These are phyloP conservation scores for Xylaria sp. DNA, from an alignment of 2,329 filamentous ascomycete genomes.

Conservation along the genomic window DNA sequence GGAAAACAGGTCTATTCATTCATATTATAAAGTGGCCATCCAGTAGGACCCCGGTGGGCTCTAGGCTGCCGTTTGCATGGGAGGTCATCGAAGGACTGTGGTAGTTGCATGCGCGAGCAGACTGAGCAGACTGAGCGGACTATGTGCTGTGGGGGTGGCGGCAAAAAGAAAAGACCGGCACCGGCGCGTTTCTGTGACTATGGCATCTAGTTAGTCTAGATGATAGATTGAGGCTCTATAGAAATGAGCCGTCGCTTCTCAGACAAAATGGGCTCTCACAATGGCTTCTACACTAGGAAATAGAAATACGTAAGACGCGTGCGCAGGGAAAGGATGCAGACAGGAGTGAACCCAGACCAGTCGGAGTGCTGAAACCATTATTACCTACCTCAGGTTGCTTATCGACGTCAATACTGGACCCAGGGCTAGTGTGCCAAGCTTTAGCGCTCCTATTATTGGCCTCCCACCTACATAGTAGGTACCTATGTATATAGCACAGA, in stretches of 20 bases:
- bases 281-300: neutral
- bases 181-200: constrained; percentile 6
- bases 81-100: constrained; percentile 44
- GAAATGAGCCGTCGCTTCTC: neutral
- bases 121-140: no score
- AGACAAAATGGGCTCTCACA: neutral
- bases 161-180: neutral
- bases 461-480: no score
- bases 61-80: constrained; percentile 43
- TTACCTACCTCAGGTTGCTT: neutral
- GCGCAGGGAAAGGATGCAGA: neutral
- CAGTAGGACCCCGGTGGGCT: constrained; percentile 46
- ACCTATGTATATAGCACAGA: no score
- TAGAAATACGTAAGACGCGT: constrained; percentile 11
- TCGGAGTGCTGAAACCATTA: neutral
- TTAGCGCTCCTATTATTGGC: no score
- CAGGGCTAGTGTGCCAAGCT: neutral
- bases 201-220: neutral
- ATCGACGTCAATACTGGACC: neutral
- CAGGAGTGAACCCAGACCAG: neutral
- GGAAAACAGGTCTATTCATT: constrained; percentile 35
- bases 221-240: neutral
- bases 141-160: neutral
- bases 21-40: constrained; percentile 43
- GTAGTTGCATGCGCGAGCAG: constrained; percentile 16